phyloP scores from a whole-genome alignment of 345 rosid species.

The Aquilaria malaccensis region DNA sequence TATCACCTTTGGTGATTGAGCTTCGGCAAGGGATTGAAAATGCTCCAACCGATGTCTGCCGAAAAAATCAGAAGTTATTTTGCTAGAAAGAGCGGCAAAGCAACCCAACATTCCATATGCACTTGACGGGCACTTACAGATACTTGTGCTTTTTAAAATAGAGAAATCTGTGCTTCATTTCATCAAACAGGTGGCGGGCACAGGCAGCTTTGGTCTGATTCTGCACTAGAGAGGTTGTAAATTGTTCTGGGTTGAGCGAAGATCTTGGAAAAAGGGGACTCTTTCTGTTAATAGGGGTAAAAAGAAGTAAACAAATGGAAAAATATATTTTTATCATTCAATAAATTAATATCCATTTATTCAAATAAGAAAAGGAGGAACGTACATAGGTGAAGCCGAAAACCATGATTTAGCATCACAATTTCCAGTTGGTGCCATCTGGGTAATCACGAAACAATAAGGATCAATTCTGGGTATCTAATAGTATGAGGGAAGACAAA shows the following conservation, averaged over 20 bases:
- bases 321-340: background rate
- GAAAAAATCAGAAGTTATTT: slow-evolving; percentile 5
- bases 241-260: slow-evolving; percentile 15
- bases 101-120: background rate
- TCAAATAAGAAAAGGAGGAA: background rate
- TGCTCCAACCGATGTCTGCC: slow-evolving; percentile 58
- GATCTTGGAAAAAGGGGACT: slow-evolving; percentile 8
- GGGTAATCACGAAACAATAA: background rate
- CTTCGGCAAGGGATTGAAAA: slow-evolving; percentile 59
- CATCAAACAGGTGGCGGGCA: slow-evolving; percentile 24
- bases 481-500: background rate
- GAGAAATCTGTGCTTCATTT: slow-evolving; percentile 49
- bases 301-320: too few species aligned
- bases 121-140: slow-evolving; percentile 27
- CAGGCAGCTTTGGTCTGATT: slow-evolving; percentile 8
- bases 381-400: slow-evolving; percentile 8
- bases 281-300: slow-evolving; percentile 8
- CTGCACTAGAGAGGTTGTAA: slow-evolving; percentile 9
- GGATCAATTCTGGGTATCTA: background rate
- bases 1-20: slow-evolving; percentile 84
- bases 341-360: background rate
- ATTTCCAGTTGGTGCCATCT: slow-evolving; percentile 16
- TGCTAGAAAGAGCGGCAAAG: background rate
- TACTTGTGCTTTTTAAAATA: slow-evolving; percentile 48
- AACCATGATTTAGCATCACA: slow-evolving; percentile 8